These are phyloP conservation scores for Malus orientalis DNA, from an alignment of 306 rosid species.

Conservation along the genomic window DNA sequence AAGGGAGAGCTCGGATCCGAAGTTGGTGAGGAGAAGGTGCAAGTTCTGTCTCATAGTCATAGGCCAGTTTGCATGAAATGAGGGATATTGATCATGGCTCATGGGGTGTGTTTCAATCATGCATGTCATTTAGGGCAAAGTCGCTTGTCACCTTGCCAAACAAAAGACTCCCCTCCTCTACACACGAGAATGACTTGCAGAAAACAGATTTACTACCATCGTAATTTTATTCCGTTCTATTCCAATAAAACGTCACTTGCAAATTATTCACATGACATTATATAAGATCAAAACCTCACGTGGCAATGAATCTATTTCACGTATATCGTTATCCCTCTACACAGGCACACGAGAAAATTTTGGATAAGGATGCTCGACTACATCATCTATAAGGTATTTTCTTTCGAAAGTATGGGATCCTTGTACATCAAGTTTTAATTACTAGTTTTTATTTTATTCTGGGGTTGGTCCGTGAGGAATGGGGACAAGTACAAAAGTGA, in stretches of 20 bases:
- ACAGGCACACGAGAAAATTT: background rate
- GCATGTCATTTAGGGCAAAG: constrained; percentile 42
- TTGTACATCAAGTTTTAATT: too few relatives aligned
- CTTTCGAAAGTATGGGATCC: too few relatives aligned
- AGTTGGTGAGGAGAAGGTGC: background rate
- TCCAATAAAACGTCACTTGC: background rate
- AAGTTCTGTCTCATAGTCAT: background rate
- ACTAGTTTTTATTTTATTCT: too few relatives aligned
- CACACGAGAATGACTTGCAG: too few relatives aligned
- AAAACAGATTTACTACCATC: too few relatives aligned
- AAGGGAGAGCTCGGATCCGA: background rate
- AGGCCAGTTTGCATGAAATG: background rate
- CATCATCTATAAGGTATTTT: too few relatives aligned
- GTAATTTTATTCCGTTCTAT: too few relatives aligned
- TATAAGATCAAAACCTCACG: background rate
- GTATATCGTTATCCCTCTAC: background rate
- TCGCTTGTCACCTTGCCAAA: background rate
- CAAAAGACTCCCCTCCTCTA: background rate
- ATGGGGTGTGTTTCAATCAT: constrained; percentile 31
- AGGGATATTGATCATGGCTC: constrained; percentile 27
- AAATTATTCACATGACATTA: too few relatives aligned
- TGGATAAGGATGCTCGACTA: too few relatives aligned
- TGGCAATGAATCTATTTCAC: background rate
- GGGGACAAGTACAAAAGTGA: too few relatives aligned
- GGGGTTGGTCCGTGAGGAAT: too few relatives aligned